Evolutionary conservation across 495 filamentous ascomycete genomes (phyloP).

Genomic region (Cudoniella acicularis): DNA sequence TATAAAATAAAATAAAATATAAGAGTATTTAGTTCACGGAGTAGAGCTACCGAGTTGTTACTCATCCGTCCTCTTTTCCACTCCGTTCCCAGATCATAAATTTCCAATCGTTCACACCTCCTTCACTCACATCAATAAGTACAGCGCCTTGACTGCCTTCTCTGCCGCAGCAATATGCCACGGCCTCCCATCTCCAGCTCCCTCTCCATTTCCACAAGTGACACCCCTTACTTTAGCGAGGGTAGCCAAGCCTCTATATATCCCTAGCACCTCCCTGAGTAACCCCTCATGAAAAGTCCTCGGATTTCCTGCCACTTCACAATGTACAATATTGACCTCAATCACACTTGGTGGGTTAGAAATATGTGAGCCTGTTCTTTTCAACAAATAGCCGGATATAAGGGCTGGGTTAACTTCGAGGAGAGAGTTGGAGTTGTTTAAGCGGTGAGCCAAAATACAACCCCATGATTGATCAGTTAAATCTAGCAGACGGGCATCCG

Average conservation of each 20-base stretch:
- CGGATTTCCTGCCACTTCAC: conserved; percentile 37
- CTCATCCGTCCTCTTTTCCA: neutral
- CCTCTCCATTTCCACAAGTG: too few relatives aligned
- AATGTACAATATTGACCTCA: conserved; percentile 64
- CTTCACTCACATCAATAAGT: conserved; percentile 52
- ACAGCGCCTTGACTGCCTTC: conserved; percentile 57
- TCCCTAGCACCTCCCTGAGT: conserved; percentile 67
- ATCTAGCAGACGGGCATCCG: conserved; percentile 73
- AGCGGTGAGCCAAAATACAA: conserved; percentile 66
- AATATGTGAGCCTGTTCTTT: conserved; percentile 58
- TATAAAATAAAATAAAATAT: too few relatives aligned
- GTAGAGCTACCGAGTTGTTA: neutral
- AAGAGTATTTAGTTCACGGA: too few relatives aligned
- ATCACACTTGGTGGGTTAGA: conserved; percentile 61
- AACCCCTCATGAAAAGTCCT: conserved; percentile 44
- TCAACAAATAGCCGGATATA: conserved; percentile 72
- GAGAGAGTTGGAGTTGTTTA: conserved; percentile 61
- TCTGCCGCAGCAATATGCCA: conserved; percentile 85
- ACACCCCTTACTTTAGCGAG: conserved; percentile 69
- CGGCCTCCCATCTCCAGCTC: conserved; percentile 63
- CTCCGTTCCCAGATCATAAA: too few relatives aligned
- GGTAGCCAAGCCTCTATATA: conserved; percentile 71
- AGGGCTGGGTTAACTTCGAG: conserved; percentile 62
- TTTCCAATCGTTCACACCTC: too few relatives aligned
- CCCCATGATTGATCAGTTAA: conserved; percentile 78